Evolutionary conservation across 805 yeast genomes (phyloP).

Genomic region (Candida pini): DNA sequence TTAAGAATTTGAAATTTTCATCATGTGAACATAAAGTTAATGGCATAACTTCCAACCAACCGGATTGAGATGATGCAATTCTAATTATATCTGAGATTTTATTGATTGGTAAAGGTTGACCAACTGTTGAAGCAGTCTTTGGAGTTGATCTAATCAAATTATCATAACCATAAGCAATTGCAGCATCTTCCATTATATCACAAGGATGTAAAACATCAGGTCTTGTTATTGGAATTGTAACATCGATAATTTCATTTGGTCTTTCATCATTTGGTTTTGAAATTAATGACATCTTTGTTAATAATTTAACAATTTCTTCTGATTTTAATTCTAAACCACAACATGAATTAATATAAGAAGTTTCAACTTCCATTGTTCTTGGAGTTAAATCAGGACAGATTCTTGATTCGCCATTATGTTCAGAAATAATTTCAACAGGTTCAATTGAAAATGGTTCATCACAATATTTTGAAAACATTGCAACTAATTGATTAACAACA

Average conservation of each 20-base stretch:
- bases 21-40: constrained; percentile 93
- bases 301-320: constrained; percentile 59
- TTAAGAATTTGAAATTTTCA: constrained; percentile 88
- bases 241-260: constrained; percentile 50
- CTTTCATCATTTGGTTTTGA: constrained; percentile 49
- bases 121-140: constrained; percentile 72
- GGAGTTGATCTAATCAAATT: constrained; percentile 76
- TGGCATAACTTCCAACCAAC: constrained; percentile 95
- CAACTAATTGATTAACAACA: constrained; percentile 86
- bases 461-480: constrained; percentile 93
- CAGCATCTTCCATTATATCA: constrained; percentile 98
- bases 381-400: constrained; percentile 67
- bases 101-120: constrained; percentile 85
- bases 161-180: constrained; percentile 92
- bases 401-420: constrained; percentile 73
- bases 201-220: constrained; percentile 95
- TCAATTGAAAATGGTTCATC: constrained; percentile 78
- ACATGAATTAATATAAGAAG: constrained; percentile 84
- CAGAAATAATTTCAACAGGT: constrained; percentile 80
- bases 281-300: constrained; percentile 74
- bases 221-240: constrained; percentile 86
- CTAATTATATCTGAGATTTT: constrained; percentile 88
- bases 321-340: constrained; percentile 74
- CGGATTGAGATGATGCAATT: constrained; percentile 86
- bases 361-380: constrained; percentile 67